Evolutionary conservation across 805 yeast species (phyloP), one percentile per base, ranked within the genome.

Genomic region (Wickerhamiella australiensis): DNA sequence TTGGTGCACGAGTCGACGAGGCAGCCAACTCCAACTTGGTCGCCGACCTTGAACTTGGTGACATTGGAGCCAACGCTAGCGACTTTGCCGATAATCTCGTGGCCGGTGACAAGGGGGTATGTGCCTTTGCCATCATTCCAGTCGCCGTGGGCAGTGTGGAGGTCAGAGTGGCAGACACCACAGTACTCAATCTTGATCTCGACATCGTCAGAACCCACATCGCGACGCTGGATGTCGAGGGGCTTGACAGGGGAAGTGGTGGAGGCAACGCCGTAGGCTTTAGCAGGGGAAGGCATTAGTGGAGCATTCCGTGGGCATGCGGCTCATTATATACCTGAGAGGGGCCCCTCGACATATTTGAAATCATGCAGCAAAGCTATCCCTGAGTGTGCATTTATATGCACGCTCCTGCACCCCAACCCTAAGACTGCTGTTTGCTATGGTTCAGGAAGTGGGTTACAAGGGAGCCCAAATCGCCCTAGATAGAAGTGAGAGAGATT

Each of bases 21-120:
- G 22, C 92, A 90, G 57, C 94, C 94, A 46, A 82, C 73, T 49
- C 90, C 94, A 23, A 82, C 92, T 55, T 85, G 71, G 56, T 85
- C 80, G 50, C 94, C 94, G 17, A 80, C 62, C 61, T 71, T 67
- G 65, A 71, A 48, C 53, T 68, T 66, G 11, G 61, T 57, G 8
- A 55, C 82, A 77, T 73, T 67, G n/a, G 69, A 56, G 49, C 92
- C 94, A 37, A 81, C 68, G 33, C 49, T 80, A 20, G 53, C 49
- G 41, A 59, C 65, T 35, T 51, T 53, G 13, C 69, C 70, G 31
- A 62, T 57, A 40, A 65, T 63, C 46, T 65, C 80, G 62, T 76
- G 80, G 40, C 80, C 80, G 53, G 73, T 72, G 18, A 74, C 68
- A 54, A 55, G 63, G 57, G 59, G 70, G 59, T 61, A 64, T 53